Conservation (phyloP, 306 rosid genomes). For the Lablab purpureus region DNA sequence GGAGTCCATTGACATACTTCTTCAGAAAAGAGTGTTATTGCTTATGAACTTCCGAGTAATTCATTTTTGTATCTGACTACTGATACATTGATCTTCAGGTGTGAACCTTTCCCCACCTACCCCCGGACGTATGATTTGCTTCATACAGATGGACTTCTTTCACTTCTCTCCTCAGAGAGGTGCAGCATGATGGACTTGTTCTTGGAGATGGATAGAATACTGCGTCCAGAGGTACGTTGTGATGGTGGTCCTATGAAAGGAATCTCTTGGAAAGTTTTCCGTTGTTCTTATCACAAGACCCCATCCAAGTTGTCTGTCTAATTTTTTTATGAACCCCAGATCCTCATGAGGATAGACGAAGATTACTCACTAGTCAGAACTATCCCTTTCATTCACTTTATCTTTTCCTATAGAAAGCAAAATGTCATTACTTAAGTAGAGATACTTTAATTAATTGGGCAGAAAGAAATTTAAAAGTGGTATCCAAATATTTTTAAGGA, state of each 20-base stretch:
- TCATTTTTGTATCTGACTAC: slow-evolving; percentile 40
- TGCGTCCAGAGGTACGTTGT: slow-evolving; percentile 89
- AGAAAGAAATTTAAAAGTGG: neutral
- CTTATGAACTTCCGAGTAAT: slow-evolving; percentile 23
- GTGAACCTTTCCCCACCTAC: slow-evolving; percentile 96
- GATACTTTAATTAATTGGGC: neutral
- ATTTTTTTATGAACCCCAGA: neutral
- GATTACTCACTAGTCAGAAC: neutral
- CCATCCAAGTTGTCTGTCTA: neutral
- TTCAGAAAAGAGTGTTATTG: slow-evolving; percentile 18
- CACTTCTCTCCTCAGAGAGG: slow-evolving; percentile 73
- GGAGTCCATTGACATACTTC: slow-evolving; percentile 14
- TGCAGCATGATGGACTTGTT: slow-evolving; percentile 81
- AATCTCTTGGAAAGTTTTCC: neutral
- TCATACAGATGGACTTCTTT: slow-evolving; percentile 86
- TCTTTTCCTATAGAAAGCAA: neutral
- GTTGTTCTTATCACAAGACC: neutral
- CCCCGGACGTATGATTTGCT: slow-evolving; percentile 96
- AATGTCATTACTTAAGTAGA: neutral
- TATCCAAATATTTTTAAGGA: neutral
- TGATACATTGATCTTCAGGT: slow-evolving; percentile 68
- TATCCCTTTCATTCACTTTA: neutral
- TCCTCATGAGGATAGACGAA: neutral
- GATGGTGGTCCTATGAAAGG: slow-evolving; percentile 13
- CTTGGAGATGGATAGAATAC: slow-evolving; percentile 95